phyloP scores from a whole-genome alignment of 2,329 filamentous ascomycete genomes.

The Penicillium sp. region DNA sequence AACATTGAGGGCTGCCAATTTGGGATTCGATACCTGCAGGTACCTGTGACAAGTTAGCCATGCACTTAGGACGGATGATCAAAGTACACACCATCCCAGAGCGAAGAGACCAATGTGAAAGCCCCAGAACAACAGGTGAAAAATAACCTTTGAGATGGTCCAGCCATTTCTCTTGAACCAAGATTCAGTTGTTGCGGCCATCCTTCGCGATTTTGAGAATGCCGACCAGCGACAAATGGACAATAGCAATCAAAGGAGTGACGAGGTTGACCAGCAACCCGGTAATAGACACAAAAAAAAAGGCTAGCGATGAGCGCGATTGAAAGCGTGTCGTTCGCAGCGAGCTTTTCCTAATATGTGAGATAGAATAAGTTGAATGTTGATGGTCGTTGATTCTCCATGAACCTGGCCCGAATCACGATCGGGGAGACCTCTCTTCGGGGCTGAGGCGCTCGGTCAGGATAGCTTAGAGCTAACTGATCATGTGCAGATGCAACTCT shows the following conservation, averaged over 20 bases:
- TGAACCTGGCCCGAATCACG: slow-evolving; percentile 13
- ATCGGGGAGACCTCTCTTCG: not conserved
- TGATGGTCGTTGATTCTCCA: slow-evolving; percentile 19
- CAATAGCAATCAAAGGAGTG: slow-evolving; percentile 16
- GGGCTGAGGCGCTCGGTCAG: not conserved
- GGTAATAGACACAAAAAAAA: not conserved
- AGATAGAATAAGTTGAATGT: not conserved
- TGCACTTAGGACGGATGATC: not conserved
- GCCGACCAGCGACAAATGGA: slow-evolving; percentile 31
- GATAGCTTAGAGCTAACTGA: not conserved
- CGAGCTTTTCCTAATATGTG: not conserved
- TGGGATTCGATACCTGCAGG: slow-evolving; percentile 69
- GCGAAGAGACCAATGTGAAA: slow-evolving; percentile 78
- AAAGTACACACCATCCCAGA: slow-evolving; percentile 71
- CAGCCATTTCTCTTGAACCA: slow-evolving; percentile 57
- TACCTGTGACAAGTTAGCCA: slow-evolving; percentile 54
- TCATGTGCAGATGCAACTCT: not conserved
- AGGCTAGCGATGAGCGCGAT: not conserved
- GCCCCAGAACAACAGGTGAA: slow-evolving; percentile 79
- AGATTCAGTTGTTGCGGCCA: slow-evolving; percentile 13
- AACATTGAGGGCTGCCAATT: slow-evolving; percentile 75
- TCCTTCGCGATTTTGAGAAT: slow-evolving; percentile 13
- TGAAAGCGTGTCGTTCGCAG: not conserved
- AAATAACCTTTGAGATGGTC: slow-evolving; percentile 69
- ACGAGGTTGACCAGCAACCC: slow-evolving; percentile 27